Evolutionary conservation across 2,329 filamentous ascomycete genomes (phyloP), one percentile per base, ranked within the genome.

Genomic region (Dothistroma pini): DNA sequence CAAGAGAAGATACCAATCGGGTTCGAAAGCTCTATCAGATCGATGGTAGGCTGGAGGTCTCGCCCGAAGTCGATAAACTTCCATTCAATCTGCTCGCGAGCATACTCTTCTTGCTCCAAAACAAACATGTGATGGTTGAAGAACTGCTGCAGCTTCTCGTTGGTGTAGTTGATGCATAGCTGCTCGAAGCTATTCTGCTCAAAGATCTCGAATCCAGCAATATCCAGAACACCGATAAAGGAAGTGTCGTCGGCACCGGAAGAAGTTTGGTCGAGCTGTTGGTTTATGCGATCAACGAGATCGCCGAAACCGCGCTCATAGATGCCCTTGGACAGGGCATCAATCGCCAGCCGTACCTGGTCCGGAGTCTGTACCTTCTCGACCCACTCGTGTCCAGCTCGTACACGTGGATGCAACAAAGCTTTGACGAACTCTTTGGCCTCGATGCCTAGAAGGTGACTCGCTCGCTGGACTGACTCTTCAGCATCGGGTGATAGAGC

Each of bases 101-200:
- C 93, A 75, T 99, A 99, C 75, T 99, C 95, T 75, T 99, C 95
- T 72, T 99, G 95, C 74, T 99, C 95, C 8, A 99, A 82, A 10
- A 99, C 95, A 72, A 99, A 99, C 95, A 99, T 99, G 80, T 99
- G 96, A 74, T 99, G 95, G 71, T 99, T 99, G 84, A 99, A 99
- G 76, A 99, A 99, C 69, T 99, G 95, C 72, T 99, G 95, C 7
- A 99, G 85, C 76, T 97, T 99, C 76, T 99, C 95, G 77, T 99
- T 99, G 63, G 96, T 97, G 77, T 99, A 99, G 77, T 99, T 99
- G 83, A 99, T 99, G 80, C 95, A 99, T 6, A 99, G 84, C 76
- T 99, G 95, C 75, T 99, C 95, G 71, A 99, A 99, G 80, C 93
- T 97, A 80, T 99, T 99, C 71, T 91, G 86, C 69, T 99, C 93